Base-by-base conservation (phyloP, 73 alveolate genomes). In the Uronychia binucleata region DNA sequence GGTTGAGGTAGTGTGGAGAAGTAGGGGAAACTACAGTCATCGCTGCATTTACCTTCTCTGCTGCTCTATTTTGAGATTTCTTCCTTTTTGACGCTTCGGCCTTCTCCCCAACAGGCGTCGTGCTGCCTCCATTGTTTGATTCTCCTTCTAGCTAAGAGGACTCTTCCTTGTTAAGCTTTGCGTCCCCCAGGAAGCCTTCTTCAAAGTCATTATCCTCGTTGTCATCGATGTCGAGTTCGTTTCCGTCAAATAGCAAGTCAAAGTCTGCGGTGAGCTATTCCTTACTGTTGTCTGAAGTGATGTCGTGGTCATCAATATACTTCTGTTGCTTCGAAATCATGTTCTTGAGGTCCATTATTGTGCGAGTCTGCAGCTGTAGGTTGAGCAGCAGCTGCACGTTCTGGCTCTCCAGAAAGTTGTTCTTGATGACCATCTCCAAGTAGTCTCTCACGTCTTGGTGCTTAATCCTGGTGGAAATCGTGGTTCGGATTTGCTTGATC, bases 321-420 rank as follows among this genome's bases (percentile, higher is more conserved):
- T 85, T 85, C 46, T 85, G 33, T 30, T 85, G 59, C 76, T 85
- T 85, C 0, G 86, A 30, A 26, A 85, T 85, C 91, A 85, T 85
- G 33, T 76, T 77, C 31, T 85, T 85, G 19, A 85, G 30, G 33
- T 85, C 91, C 85, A 85, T 85, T 5, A 95, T 95, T 26, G 98
- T 93, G 75, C 93, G 86, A 34, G 95, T 94, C 79, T 95, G 85
- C 5, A 95, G 90, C 82, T 92, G 78, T 30, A 95, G 87, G 75
- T 95, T 91, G 0, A 95, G 92, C 81, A 93, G 89, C 33, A 95
- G 81, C 79, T 95, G 93, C 27, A 95, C 96, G 80, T 93, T 95
- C 75, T 93, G 82, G 31, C 90, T 80, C 84, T 95, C 97, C 27
- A 95, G 79, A 78, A 95, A 93, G 77, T 90, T 93, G 79, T 87